A percentile compares a stretch with the other conserved stretches of the same genome.
Evolutionary conservation across 768 basidiomycete species (phyloP).

Genomic region (Hypsizygus marmoreus): DNA sequence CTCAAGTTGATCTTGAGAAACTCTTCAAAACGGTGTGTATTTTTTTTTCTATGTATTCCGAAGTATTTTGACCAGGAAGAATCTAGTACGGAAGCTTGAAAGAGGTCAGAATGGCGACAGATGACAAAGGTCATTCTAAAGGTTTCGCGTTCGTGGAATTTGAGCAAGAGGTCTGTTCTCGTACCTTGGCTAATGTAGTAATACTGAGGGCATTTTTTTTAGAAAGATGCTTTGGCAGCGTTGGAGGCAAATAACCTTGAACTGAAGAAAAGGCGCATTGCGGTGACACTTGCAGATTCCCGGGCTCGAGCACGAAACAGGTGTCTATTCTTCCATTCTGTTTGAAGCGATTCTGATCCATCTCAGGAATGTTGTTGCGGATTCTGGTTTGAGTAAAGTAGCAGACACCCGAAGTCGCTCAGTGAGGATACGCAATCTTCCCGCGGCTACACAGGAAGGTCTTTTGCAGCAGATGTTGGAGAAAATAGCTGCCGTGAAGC

Average conservation of each 20-base stretch:
- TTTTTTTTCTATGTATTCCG: neutral
- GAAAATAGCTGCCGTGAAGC: conserved; percentile 68
- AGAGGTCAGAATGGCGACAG: conserved; percentile 76
- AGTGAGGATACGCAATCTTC: conserved; percentile 75
- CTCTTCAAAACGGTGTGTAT: conserved; percentile 73
- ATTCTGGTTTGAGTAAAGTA: conserved; percentile 55
- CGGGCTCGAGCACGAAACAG: conserved; percentile 56
- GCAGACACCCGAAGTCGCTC: conserved; percentile 69
- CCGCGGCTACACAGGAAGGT: conserved; percentile 81
- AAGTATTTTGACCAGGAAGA: conserved; percentile 9
- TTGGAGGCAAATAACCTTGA: conserved; percentile 85
- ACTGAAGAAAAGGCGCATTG: conserved; percentile 86
- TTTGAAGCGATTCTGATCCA: neutral
- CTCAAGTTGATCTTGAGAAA: conserved; percentile 73
- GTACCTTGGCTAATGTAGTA: neutral
- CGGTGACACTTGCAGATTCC: conserved; percentile 83
- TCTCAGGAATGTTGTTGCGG: conserved; percentile 43
- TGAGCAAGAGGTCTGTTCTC: conserved; percentile 65
- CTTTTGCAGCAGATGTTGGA: conserved; percentile 88
- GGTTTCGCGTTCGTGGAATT: conserved; percentile 96
- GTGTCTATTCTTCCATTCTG: conserved; percentile 34
- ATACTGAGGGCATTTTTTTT: neutral
- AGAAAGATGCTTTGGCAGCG: conserved; percentile 73
- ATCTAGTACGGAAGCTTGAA: conserved; percentile 80
- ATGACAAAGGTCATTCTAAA: conserved; percentile 68